These are phyloP conservation scores for Colletotrichum sp. DNA, from an alignment of 2,329 filamentous ascomycete species.

Conservation along the genomic window DNA sequence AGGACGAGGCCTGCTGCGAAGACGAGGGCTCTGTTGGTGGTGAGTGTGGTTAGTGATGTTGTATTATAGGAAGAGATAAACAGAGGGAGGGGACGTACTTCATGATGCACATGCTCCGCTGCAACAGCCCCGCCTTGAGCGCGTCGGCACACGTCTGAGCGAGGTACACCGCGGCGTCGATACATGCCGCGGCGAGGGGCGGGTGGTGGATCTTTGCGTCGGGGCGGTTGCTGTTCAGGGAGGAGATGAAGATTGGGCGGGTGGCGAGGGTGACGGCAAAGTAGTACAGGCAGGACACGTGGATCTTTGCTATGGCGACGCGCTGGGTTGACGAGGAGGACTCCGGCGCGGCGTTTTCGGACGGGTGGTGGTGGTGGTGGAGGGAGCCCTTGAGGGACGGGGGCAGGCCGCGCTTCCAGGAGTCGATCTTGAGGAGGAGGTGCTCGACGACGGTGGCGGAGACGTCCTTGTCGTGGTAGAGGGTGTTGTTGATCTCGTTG, in stretches of 20 bases:
- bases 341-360: constrained; percentile 18
- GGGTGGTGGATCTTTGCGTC: background rate
- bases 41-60: background rate
- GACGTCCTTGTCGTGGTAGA: constrained; percentile 45
- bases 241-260: background rate
- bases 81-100: background rate
- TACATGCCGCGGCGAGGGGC: constrained; percentile 54
- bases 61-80: too few relatives aligned
- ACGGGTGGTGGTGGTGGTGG: constrained; percentile 41
- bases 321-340: background rate
- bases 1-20: constrained; percentile 63
- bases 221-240: background rate
- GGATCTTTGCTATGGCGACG: background rate
- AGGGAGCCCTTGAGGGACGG: constrained; percentile 29
- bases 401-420: constrained; percentile 50
- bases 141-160: background rate
- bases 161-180: constrained; percentile 30
- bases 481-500: constrained; percentile 43
- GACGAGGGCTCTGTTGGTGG: constrained; percentile 45
- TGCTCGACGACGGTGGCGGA: constrained; percentile 39
- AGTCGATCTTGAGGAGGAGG: constrained; percentile 44
- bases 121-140: background rate
- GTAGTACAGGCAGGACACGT: background rate
- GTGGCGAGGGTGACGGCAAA: background rate
- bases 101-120: background rate